phyloP scores from a whole-genome alignment of 371 early-diverging fungal genomes.

The Mortierella sp. region DNA sequence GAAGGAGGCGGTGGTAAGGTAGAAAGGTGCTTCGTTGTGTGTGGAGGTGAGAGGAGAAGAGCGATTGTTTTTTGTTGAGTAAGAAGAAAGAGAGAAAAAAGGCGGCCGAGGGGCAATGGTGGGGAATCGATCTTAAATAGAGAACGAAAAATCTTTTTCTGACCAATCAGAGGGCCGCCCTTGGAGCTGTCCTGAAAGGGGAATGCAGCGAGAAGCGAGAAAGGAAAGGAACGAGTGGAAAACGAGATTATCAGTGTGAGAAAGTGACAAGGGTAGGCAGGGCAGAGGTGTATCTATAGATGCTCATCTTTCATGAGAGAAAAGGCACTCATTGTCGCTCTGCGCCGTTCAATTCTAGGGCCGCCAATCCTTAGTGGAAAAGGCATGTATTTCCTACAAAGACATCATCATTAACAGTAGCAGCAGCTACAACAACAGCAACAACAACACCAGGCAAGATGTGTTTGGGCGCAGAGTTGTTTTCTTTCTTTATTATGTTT shows the following conservation, averaged over 20 bases:
- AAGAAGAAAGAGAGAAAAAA: neutral
- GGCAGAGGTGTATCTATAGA: too few species aligned
- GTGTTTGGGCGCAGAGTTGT: neutral
- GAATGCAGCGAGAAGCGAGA: neutral
- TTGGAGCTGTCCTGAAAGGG: neutral
- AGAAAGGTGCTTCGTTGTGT: neutral
- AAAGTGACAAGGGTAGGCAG: neutral
- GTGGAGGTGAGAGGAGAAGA: neutral
- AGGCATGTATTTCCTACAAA: too few species aligned
- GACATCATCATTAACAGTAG: too few species aligned
- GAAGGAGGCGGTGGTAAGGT: neutral
- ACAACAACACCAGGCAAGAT: neutral
- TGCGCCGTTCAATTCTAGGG: too few species aligned
- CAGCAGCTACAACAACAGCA: too few species aligned
- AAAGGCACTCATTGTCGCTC: too few species aligned
- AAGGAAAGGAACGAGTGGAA: neutral
- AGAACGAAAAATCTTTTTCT: neutral
- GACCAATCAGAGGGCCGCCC: neutral
- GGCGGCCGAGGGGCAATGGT: constrained; percentile 1
- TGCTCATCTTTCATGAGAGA: too few species aligned
- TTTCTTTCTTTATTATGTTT: neutral
- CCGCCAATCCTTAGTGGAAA: too few species aligned
- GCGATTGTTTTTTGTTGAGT: neutral
- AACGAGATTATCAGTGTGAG: neutral
- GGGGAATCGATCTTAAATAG: neutral